Evolutionary conservation across 2,329 filamentous ascomycete genomes (phyloP), one percentile per base, ranked within the genome.

Genomic region (Monilinia fructicola): DNA sequence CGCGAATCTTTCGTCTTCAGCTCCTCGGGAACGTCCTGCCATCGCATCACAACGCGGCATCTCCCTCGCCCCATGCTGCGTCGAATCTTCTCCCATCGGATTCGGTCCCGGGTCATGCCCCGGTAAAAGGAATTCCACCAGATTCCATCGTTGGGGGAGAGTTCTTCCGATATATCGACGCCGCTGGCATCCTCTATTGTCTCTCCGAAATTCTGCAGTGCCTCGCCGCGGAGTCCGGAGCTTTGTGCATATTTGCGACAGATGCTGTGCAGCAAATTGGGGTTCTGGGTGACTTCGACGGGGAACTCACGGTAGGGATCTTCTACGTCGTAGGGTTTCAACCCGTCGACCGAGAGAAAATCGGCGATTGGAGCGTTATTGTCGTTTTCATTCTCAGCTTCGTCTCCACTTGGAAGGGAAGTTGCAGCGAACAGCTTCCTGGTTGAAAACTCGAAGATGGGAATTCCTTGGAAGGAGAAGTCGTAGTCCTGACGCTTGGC

Each of bases 401-500:
- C 48, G 4, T 50, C 26, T 26, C 14, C 56, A 7, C 4, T n/a
- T 21, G 42, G 59, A 14, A 16, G 63, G 42, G 23, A 42, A 3
- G 31, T 5, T 6, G 42, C 18, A 12, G 44, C 4, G 53, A 65
- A 60, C 10, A 64, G 31, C 1, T 48, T 35, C 3, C 48, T 46
- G 4, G 40, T 63, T 7, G 55, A 66, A 67, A 75, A 76, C 55
- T 76, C 74, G 58, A 76, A 76, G 66, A 75, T 61, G 0, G 74
- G 74, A 0, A 69, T 31, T n/a, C 74, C 74, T 54, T 68, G 66
- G 66, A 69, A 70, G 3, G 71, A 73, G 64, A 76, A 71, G 26
- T 75, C 72, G 63, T 71, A 73, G 61, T 76, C 73, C 50, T 56
- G 68, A 35, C 73, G 69, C 53, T 72, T 71, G 50, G 66, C 40